Base-by-base conservation (phyloP, 495 filamentous ascomycete species). In the Tuber umbilicatum region DNA sequence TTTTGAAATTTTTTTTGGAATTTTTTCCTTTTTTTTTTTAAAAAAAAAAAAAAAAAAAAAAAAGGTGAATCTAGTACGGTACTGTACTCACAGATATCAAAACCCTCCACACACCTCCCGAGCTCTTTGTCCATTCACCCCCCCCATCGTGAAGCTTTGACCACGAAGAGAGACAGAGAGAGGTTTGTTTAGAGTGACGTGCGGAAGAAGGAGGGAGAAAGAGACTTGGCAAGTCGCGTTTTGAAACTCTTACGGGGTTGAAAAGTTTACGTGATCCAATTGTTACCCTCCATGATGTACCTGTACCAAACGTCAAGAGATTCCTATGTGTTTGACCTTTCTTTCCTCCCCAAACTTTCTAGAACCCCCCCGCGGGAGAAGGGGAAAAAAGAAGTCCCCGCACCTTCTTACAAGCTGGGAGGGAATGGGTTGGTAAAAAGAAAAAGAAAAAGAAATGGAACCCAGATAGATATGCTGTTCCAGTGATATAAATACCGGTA, bases 401-500 rank as follows among this genome's bases (percentile, higher is more conserved):
- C 55, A 35, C n/a, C 55, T 64, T 64, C 55, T 64, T 27, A 35
- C 55, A 12, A 64, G 14, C 31, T 5, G 27, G 55, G 27, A 35
- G 55, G 55, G 27, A 64, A 14, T 35, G 55, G 55, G 27, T 64
- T 17, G 27, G 31, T 35, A 35, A 31, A 35, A 35, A 17, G 5
- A 64, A 17, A 16, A 64, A 35, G 17, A 35, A 35, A 17, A 16
- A 64, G 6, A 16, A 64, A 64, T 17, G 55, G 55, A 64, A 64
- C 55, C 55, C 55, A 64, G 55, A 64, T 64, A 64, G 55, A 64
- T 35, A 64, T 35, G 55, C 14, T 64, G 55, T 64, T 64, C 55
- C 55, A 64, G 55, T 64, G 55, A 64, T 64, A 64, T 64, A 64
- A 64, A 64, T 64, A 64, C 55, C 55, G 14, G 55, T 64, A 35